These are phyloP conservation scores for Hypoxylon rubiginosum DNA, from an alignment of 2,329 filamentous ascomycete species.

Conservation along the genomic window DNA sequence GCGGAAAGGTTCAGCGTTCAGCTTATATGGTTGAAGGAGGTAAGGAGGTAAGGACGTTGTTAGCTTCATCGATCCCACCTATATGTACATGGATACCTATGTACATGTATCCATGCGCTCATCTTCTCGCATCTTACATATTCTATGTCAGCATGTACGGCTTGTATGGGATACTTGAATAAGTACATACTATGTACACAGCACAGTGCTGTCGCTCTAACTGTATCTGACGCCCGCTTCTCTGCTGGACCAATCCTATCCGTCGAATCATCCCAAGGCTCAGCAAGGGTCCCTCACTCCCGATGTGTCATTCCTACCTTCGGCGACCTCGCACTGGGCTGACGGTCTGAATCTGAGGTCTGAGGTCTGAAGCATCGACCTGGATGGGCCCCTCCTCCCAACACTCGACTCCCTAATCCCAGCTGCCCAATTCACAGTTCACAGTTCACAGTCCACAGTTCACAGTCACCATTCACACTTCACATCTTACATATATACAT, in stretches of 20 bases:
- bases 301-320: slow-evolving; percentile 34
- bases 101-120: slow-evolving; percentile 4
- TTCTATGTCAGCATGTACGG: background rate
- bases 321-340: slow-evolving; percentile 1
- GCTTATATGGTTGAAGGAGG: background rate
- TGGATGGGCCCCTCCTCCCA: background rate
- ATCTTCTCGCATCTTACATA: background rate
- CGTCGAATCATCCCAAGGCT: slow-evolving; percentile 4
- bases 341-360: background rate
- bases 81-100: too few relatives aligned
- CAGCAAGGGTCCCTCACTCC: slow-evolving; percentile 36
- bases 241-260: slow-evolving; percentile 25
- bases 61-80: slow-evolving; percentile 1
- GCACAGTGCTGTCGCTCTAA: slow-evolving; percentile 24
- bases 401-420: background rate
- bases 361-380: background rate
- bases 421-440: too few relatives aligned
- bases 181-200: slow-evolving; percentile 6
- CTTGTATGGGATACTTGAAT: background rate
- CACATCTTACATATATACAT: slow-evolving; percentile 8
- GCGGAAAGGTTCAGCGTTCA: background rate
- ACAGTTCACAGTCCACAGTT: too few relatives aligned
- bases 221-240: slow-evolving; percentile 17
- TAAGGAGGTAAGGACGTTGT: background rate
- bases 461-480: too few relatives aligned